Conservation (phyloP, 202 grass and related monocot species). For the Saccharum hybrid region DNA sequence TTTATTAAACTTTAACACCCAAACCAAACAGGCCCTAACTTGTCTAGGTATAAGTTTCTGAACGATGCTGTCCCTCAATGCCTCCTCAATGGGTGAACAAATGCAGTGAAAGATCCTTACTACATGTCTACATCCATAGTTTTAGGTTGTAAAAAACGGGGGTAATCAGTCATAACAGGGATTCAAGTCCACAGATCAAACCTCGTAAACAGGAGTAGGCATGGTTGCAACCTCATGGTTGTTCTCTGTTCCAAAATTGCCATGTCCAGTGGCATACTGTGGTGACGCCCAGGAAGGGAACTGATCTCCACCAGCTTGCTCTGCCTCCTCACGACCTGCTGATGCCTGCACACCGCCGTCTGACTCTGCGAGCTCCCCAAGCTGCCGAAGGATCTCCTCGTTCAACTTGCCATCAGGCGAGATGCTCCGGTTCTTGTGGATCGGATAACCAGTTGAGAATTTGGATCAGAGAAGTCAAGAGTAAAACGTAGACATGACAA, state of each 20-base stretch:
- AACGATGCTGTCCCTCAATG: neutral
- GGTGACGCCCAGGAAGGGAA: conserved; percentile 45
- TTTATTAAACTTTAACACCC: too few species aligned
- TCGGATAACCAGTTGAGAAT: neutral
- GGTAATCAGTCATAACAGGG: neutral
- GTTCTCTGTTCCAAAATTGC: conserved; percentile 50
- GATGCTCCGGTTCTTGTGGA: conserved; percentile 54
- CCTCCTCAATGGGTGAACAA: conserved; percentile 21
- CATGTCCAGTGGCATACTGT: conserved; percentile 41
- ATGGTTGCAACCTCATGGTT: conserved; percentile 52
- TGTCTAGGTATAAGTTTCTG: neutral
- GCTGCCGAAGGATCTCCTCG: conserved; percentile 75
- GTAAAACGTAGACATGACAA: neutral
- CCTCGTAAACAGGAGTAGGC: conserved; percentile 57
- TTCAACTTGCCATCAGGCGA: conserved; percentile 53
- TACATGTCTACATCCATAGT: neutral
- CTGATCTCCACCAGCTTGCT: conserved; percentile 43
- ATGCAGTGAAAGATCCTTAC: neutral
- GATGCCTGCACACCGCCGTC: conserved; percentile 33
- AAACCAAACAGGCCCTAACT: neutral
- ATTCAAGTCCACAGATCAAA: conserved; percentile 36
- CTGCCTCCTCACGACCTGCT: conserved; percentile 44
- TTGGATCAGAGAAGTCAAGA: neutral
- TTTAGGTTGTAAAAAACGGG: neutral
- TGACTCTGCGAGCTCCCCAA: conserved; percentile 58